Percentiles rank a stretch among this genome's conserved stretches.
Conservation (phyloP, 1,284 basidiomycete species). For the Cryptococcus deneoformans region DNA sequence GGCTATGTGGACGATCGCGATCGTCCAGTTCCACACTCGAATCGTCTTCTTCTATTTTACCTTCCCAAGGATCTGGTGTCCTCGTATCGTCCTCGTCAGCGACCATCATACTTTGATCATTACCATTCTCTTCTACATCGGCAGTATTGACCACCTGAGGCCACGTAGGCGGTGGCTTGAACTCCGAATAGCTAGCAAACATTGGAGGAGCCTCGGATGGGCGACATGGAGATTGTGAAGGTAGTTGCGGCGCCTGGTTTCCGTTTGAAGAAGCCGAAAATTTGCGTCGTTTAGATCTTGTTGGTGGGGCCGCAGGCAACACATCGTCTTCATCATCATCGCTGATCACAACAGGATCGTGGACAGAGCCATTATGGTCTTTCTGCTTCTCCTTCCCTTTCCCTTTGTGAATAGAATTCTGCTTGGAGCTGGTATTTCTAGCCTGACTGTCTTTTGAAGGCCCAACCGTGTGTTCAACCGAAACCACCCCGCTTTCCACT, state of each 20-base stretch:
- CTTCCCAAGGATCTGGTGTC: conserved; percentile 18
- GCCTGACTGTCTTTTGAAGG: neutral
- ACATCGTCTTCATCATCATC: conserved; percentile 19
- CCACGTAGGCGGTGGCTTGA: conserved; percentile 28
- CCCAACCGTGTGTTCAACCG: too few species aligned
- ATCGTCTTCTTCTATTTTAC: conserved; percentile 15
- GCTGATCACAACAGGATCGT: conserved; percentile 19
- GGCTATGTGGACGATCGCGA: neutral
- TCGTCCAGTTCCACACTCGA: conserved; percentile 12
- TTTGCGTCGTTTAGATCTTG: conserved; percentile 5
- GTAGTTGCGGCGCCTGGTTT: neutral
- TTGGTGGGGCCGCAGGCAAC: neutral
- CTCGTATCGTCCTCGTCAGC: conserved; percentile 15
- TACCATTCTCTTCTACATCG: conserved; percentile 16
- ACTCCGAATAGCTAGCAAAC: conserved; percentile 21
- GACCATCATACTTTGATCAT: neutral
- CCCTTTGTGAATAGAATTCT: neutral
- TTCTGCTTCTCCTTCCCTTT: conserved; percentile 11
- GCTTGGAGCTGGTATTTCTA: neutral
- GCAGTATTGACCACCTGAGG: conserved; percentile 35
- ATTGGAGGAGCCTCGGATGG: conserved; percentile 2
- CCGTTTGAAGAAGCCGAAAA: neutral
- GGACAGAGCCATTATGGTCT: conserved; percentile 4
- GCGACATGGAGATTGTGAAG: too few species aligned
- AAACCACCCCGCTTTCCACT: too few species aligned